Percentiles rank a stretch among this genome's conserved stretches.
phyloP scores from a whole-genome alignment of 257 asterid genomes.

The Solanum peruvianum region DNA sequence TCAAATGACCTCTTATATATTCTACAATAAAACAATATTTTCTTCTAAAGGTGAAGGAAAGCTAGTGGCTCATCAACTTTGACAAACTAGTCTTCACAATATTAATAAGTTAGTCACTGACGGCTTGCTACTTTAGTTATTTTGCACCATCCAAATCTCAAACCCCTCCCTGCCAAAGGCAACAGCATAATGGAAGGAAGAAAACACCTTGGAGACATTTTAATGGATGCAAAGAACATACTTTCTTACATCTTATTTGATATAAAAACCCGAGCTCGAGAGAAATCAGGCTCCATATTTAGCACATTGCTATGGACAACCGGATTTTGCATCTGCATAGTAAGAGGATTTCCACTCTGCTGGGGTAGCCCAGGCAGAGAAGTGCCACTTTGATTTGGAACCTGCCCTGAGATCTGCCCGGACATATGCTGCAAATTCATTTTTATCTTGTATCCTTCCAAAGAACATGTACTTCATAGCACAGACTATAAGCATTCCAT shows the following conservation, averaged over 20 bases:
- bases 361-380: constrained; percentile 45
- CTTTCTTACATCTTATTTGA: constrained; percentile 54
- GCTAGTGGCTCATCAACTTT: background rate
- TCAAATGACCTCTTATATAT: background rate
- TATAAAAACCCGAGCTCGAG: constrained; percentile 40
- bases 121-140: background rate
- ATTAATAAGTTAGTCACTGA: background rate
- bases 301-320: constrained; percentile 26
- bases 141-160: background rate
- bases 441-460: constrained; percentile 9
- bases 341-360: constrained; percentile 55
- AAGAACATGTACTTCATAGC: background rate
- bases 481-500: background rate
- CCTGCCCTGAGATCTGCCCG: constrained; percentile 61
- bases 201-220: background rate
- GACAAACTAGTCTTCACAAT: background rate
- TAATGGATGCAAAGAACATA: constrained; percentile 1
- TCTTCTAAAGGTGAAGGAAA: background rate
- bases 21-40: background rate
- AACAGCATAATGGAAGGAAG: background rate
- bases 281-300: constrained; percentile 39
- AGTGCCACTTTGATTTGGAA: constrained; percentile 42
- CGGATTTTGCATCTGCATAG: constrained; percentile 69
- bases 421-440: constrained; percentile 66
- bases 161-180: background rate